Percentiles rank a stretch among this genome's conserved stretches.
phyloP scores from a whole-genome alignment of 192 early-diverging fungal genomes.

The Lobosporangium transversale region DNA sequence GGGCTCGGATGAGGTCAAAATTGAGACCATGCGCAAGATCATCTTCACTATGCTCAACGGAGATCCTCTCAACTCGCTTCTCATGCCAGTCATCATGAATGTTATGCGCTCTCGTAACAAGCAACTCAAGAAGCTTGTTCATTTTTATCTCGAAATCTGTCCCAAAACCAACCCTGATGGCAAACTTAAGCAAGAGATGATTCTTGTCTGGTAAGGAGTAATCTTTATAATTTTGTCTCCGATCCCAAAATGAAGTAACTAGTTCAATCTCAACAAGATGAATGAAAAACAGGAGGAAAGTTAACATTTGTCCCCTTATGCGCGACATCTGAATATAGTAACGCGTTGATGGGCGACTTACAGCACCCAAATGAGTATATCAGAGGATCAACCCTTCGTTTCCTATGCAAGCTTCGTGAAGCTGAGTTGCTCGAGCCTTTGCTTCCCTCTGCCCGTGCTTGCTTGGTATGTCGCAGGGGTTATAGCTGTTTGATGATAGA shows the following conservation, averaged over 20 bases:
- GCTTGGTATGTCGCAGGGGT: conserved; percentile 68
- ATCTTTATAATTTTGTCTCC: too few relatives aligned
- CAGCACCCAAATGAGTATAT: conserved; percentile 99
- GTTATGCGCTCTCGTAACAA: conserved; percentile 97
- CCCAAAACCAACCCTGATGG: conserved; percentile 92
- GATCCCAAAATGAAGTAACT: too few relatives aligned
- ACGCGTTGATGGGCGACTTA: conserved; percentile 93
- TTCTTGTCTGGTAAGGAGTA: conserved; percentile 87
- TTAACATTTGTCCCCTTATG: too few relatives aligned
- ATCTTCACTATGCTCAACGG: conserved; percentile 92
- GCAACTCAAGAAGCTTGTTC: conserved; percentile 94
- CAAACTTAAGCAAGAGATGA: conserved; percentile 94
- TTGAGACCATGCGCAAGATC: conserved; percentile 95
- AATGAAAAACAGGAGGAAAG: too few relatives aligned
- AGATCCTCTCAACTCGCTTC: conserved; percentile 85
- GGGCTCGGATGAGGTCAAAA: conserved; percentile 91
- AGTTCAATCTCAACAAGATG: neutral
- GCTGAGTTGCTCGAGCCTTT: conserved; percentile 95
- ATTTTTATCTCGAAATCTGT: conserved; percentile 98
- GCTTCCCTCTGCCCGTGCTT: conserved; percentile 86
- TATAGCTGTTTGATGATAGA: neutral
- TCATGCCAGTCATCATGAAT: conserved; percentile 99
- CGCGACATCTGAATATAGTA: too few relatives aligned
- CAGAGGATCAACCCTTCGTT: conserved; percentile 91
- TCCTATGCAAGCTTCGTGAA: conserved; percentile 95